Base-by-base conservation (phyloP, 768 basidiomycete species). In the Lanmaoa rubissima region DNA sequence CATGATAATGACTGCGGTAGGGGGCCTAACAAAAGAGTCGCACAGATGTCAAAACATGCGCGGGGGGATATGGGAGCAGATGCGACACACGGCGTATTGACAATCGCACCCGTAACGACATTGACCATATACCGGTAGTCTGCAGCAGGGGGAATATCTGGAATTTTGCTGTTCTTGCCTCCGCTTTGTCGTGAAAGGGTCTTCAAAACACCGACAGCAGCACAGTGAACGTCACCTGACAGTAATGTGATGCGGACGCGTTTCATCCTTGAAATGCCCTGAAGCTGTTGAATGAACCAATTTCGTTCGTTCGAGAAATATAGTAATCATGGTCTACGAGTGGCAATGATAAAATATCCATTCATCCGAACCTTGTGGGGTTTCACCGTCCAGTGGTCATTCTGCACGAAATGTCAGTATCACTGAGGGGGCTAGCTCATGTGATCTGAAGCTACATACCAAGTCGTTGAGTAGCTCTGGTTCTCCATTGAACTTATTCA, bases 71-170 rank as follows among this genome's bases (percentile, higher is more conserved):
- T 11, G 14, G 14, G 17, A 31, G 38, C 17, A 19, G 21, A 36
- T 7, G 57, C 9, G 11, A 77, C 89, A 67, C 67, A 88, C 88
- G 96, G 94, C 6, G 96, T 97, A 68, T 97, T 96, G 47, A 99
- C 96, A 60, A 99, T 98, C 14, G 96, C 96, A 65, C 92, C 93
- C 5, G 90, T 85, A 10, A 92, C 82, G 35, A 94, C 75, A 62
- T 96, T 95, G 46, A 95, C 69, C 94, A 98, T 98, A 71, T 92
- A 97, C 44, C 93, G 83, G 67, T 84, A 76, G 70, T 98, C 97
- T 26, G 71, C 61, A 2, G 71, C 66, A 1, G 91, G 84, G 4
- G 75, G 69, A 6, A 87, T 45, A 10, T 72, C 72, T 19, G 28
- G 44, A 12, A 1, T 1, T 9, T 34, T 61, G 45, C 79, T 81